Percentiles rank a stretch among this genome's conserved stretches.
phyloP scores from a whole-genome alignment of 2,329 filamentous ascomycete species.

The Talaromyces piceae region DNA sequence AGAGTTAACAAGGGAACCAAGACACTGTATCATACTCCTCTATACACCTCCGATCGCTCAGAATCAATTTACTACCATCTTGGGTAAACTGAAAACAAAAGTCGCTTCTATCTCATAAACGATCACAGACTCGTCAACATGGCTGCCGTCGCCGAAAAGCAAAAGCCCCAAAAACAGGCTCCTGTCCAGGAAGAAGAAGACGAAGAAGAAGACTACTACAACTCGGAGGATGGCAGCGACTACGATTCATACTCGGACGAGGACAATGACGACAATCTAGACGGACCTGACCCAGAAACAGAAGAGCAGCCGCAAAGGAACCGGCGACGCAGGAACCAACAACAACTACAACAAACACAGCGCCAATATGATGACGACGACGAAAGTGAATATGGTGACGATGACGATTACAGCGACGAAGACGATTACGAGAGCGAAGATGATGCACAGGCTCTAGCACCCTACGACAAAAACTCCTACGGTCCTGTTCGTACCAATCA shows the following conservation, averaged over 20 bases:
- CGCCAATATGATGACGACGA: neutral
- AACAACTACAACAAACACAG: neutral
- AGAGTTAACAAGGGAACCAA: too few species aligned
- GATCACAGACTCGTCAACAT: neutral
- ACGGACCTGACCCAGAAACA: slow-evolving; percentile 9
- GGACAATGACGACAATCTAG: slow-evolving; percentile 7
- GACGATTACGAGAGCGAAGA: slow-evolving; percentile 7
- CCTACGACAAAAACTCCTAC: neutral
- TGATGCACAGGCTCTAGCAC: neutral
- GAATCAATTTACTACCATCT: neutral
- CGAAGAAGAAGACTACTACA: slow-evolving; percentile 4
- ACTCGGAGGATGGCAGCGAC: slow-evolving; percentile 8
- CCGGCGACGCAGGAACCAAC: slow-evolving; percentile 3
- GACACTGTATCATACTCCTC: too few species aligned
- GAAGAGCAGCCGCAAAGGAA: slow-evolving; percentile 1
- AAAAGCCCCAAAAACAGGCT: neutral
- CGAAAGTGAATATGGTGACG: neutral
- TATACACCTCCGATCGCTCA: too few species aligned
- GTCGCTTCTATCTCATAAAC: neutral
- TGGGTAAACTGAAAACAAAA: neutral
- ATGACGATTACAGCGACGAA: neutral
- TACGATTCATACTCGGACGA: slow-evolving; percentile 10
- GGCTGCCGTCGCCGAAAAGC: slow-evolving; percentile 8
- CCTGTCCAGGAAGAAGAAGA: slow-evolving; percentile 2
- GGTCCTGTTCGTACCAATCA: neutral